These are phyloP conservation scores for Pestalotiopsis sp. DNA, from an alignment of 2,329 filamentous ascomycete species.

Conservation along the genomic window DNA sequence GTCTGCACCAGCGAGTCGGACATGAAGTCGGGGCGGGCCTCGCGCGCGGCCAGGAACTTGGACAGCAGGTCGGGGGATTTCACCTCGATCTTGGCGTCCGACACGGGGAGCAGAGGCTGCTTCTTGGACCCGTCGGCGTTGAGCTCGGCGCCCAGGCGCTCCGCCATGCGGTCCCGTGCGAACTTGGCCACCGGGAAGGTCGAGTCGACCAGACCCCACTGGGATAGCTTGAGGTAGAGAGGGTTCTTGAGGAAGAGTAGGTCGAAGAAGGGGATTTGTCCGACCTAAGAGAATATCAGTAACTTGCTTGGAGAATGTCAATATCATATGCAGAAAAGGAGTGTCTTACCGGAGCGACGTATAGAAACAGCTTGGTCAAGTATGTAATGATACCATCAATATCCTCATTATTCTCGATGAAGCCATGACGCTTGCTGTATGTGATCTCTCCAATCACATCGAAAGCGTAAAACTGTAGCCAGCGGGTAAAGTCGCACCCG, in stretches of 20 bases:
- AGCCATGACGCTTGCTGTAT: conserved; percentile 75
- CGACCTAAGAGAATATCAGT: conserved; percentile 51
- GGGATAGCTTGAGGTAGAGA: conserved; percentile 68
- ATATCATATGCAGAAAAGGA: background rate
- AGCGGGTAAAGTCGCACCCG: conserved; percentile 67
- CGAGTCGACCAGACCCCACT: conserved; percentile 67
- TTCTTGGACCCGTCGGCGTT: conserved; percentile 30
- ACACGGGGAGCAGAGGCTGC: conserved; percentile 38
- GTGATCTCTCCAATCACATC: conserved; percentile 81
- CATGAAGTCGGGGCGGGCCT: conserved; percentile 73
- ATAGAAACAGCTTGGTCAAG: conserved; percentile 66
- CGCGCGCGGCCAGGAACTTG: conserved; percentile 72
- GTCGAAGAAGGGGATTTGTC: conserved; percentile 76
- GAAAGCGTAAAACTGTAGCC: conserved; percentile 82
- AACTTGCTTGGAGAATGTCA: conserved; percentile 2
- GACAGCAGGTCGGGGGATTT: conserved; percentile 64
- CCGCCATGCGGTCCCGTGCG: conserved; percentile 67
- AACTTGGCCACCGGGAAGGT: conserved; percentile 77
- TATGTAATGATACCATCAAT: conserved; percentile 75
- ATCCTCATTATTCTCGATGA: conserved; percentile 74
- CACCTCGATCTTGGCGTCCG: conserved; percentile 39
- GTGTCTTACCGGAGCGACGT: conserved; percentile 66
- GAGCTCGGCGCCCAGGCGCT: conserved; percentile 57
- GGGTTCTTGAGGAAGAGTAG: conserved; percentile 75
- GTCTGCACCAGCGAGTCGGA: conserved; percentile 69